Evolutionary conservation across 805 yeast species (phyloP), one percentile per base, ranked within the genome.

Genomic region (Cyberlindnera amylophila): DNA sequence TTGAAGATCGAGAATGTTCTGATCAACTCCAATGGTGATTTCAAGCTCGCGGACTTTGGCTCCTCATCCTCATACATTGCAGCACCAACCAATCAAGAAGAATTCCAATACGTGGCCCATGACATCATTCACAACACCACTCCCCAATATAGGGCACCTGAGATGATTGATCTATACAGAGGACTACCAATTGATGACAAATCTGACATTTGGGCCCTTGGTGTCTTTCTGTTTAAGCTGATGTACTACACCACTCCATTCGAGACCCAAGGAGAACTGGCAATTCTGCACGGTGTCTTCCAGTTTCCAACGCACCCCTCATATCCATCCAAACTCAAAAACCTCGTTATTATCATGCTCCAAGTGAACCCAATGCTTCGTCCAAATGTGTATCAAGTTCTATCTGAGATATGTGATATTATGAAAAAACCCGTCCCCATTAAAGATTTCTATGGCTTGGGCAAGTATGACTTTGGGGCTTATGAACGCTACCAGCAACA

Each of bases 121-220:
- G 96, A 91, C 60, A 79, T 91, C 42, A 76, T 87, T 55, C 79
- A 82, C 49, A 95, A 91, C 58, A 91, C 99, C 0, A 91, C 99
- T 4, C 96, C 96, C 13, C 99, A 93, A 63, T 91, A 91, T 61
- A 71, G 99, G 49, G 73, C 95, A 0, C 99, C 99, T 0, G 99
- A 91, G 60, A 93, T 91, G 98, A 77, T 91, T 43, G 97, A 91
- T 63, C 71, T 90, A 19, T 82, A 83, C 59, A 70, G 88, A 36
- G 86, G 89, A 6, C 67, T 80, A 36, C 93, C 96, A 2, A 85
- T 91, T 32, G 93, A 91, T 63, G 95, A 90, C 55, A 88, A 88
- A 63, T 74, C 91, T 7, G 99, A 91, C 65, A 86, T 91, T 36
- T 91, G 99, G 99, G 99, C 99, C 0, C 67, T 91, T 36, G 99